Percentiles rank a stretch among this genome's conserved stretches.
phyloP scores from a whole-genome alignment of 2,329 filamentous ascomycete genomes.

The Rutstroemia sp. region DNA sequence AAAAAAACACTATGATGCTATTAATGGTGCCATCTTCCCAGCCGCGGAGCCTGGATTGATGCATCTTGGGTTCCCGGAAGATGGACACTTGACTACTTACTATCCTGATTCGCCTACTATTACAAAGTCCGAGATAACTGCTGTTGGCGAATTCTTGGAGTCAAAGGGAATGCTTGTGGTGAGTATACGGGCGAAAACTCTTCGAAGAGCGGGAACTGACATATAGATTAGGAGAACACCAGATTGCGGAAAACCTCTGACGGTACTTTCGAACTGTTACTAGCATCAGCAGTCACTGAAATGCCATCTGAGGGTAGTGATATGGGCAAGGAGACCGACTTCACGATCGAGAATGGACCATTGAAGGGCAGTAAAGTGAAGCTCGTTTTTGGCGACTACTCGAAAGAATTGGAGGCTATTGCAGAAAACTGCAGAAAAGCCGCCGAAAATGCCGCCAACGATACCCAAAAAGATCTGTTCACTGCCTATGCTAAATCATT shows the following conservation, averaged over 20 bases:
- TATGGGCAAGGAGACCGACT: slow-evolving; percentile 57
- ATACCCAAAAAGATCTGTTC: slow-evolving; percentile 68
- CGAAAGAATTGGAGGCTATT: slow-evolving; percentile 63
- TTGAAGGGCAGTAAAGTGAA: slow-evolving; percentile 62
- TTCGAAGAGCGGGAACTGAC: background rate
- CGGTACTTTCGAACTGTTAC: slow-evolving; percentile 63
- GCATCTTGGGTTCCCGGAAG: slow-evolving; percentile 68
- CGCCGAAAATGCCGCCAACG: slow-evolving; percentile 61
- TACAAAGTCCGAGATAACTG: slow-evolving; percentile 66
- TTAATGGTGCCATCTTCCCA: slow-evolving; percentile 66
- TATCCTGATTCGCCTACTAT: slow-evolving; percentile 72
- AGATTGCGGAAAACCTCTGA: slow-evolving; percentile 59
- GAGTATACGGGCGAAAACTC: slow-evolving; percentile 3
- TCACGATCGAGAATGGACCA: slow-evolving; percentile 49
- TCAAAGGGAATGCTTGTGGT: slow-evolving; percentile 58
- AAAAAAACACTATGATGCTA: slow-evolving; percentile 57
- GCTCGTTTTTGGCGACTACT: slow-evolving; percentile 68
- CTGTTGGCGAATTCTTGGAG: slow-evolving; percentile 66
- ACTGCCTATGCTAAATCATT: slow-evolving; percentile 70
- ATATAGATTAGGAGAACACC: slow-evolving; percentile 56
- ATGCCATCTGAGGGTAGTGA: slow-evolving; percentile 59
- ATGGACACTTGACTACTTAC: slow-evolving; percentile 74
- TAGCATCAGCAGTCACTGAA: slow-evolving; percentile 58
- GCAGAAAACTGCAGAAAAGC: slow-evolving; percentile 61
- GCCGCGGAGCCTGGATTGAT: slow-evolving; percentile 56